phyloP scores from a whole-genome alignment of 2,329 filamentous ascomycete genomes.

The Phyllosticta paracitricarpa region DNA sequence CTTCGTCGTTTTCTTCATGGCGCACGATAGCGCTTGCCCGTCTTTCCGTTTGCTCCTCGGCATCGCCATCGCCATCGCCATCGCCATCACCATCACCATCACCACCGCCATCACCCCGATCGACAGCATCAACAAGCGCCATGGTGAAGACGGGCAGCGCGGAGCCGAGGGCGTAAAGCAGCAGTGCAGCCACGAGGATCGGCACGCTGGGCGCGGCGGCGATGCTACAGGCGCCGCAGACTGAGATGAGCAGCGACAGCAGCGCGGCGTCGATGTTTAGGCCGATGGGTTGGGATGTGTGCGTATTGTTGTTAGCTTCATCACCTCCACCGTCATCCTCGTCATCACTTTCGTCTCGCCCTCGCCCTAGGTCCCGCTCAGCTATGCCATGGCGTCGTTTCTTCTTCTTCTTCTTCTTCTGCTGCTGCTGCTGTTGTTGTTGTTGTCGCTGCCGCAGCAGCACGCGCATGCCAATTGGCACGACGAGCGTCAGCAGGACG shows the following conservation, averaged over 20 bases:
- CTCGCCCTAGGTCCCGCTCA: no score
- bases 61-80: not conserved
- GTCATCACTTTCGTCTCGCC: not conserved
- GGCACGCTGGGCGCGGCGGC: slow-evolving; percentile 22
- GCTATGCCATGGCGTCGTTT: no score
- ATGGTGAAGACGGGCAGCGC: slow-evolving; percentile 30
- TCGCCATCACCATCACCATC: not conserved
- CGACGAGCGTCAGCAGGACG: slow-evolving; percentile 21
- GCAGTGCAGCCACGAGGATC: slow-evolving; percentile 16
- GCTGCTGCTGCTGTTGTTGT: no score
- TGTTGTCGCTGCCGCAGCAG: slow-evolving; percentile 13
- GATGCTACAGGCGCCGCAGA: slow-evolving; percentile 26
- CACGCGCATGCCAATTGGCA: slow-evolving; percentile 24
- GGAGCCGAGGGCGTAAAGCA: slow-evolving; percentile 29
- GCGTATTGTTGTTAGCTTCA: not conserved
- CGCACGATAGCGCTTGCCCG: no score
- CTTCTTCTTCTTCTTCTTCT: no score
- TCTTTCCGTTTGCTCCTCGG: not conserved
- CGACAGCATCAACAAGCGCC: slow-evolving; percentile 25
- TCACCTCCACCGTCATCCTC: not conserved
- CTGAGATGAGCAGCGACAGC: slow-evolving; percentile 22
- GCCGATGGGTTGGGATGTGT: slow-evolving; percentile 17
- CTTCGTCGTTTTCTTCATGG: not conserved
- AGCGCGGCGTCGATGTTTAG: slow-evolving; percentile 25
- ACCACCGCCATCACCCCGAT: not conserved